Conservation (phyloP, 495 filamentous ascomycete genomes). For the Xylaria flabelliformis region DNA sequence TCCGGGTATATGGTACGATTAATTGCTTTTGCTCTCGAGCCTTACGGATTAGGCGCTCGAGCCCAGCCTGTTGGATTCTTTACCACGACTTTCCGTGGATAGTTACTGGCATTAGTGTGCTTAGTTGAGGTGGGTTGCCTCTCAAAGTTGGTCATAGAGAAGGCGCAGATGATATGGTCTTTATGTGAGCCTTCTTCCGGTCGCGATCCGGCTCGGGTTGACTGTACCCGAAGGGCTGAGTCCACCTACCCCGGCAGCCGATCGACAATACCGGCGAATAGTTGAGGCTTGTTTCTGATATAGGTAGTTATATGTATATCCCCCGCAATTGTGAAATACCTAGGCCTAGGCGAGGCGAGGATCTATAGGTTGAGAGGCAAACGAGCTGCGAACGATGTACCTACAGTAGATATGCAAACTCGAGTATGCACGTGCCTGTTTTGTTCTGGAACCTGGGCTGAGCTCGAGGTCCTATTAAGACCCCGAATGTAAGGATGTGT, state of each 20-base stretch:
- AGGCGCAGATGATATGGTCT: slow-evolving; percentile 6
- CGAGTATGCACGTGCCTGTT: background rate
- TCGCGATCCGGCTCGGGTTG: slow-evolving; percentile 15
- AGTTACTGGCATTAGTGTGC: background rate
- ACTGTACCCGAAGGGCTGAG: slow-evolving; percentile 20
- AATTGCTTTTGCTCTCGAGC: slow-evolving; percentile 23
- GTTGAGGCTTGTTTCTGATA: background rate
- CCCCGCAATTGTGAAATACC: slow-evolving; percentile 5
- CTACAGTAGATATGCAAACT: background rate
- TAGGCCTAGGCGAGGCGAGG: background rate
- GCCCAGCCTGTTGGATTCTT: background rate
- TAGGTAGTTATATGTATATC: too few species aligned
- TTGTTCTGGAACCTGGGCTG: background rate
- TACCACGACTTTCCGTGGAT: background rate
- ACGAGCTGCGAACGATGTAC: background rate
- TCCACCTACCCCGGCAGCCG: slow-evolving; percentile 7
- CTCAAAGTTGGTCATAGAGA: background rate
- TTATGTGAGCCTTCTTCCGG: background rate
- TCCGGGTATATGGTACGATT: slow-evolving; percentile 21
- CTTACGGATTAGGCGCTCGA: background rate
- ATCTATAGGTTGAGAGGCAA: background rate
- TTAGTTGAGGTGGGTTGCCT: background rate
- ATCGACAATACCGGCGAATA: slow-evolving; percentile 8
- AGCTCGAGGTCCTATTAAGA: background rate
- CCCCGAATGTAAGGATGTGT: slow-evolving; percentile 1